Evolutionary conservation across 2,329 filamentous ascomycete genomes (phyloP), one percentile per base, ranked within the genome.

Genomic region (Harringtonia lauricola): DNA sequence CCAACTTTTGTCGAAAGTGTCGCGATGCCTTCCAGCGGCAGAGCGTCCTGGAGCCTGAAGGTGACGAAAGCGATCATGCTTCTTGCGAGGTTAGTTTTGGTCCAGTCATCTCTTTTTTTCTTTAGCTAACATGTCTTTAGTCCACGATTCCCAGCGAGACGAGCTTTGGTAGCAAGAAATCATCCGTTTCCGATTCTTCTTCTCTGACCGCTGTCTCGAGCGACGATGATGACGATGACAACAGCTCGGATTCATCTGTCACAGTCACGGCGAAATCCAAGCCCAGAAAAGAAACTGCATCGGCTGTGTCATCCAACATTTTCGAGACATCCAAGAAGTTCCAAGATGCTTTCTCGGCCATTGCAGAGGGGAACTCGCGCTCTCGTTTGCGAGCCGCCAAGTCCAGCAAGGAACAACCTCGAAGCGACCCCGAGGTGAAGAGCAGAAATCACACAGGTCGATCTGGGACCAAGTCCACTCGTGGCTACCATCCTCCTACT

Each of bases 1-100:
- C 56, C 36, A 59, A 54, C 17, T 64, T 57, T 38, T 65, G 62
- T 39, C 52, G 57, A 35, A 62, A 57, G 41, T 65, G 64, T 36
- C 60, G 49, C 14, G 36, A 42, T 13, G 18, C 30, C 17, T 42
- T 39, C 17, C 41, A 28, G 17, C 31, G 43, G 19, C 17, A n/a
- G 10, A 29, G 22, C 8, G 9, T 2, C 5, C 24, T 30, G n/a
- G 28, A 44, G 13, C 13, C 10, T 12, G 36, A 31, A 15, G 28
- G 22, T 4, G 5, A 14, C 3, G 35, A 38, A 10, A 34, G 9
- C 2, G 40, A 17, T 7, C n/a, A 13, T 17, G 12, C n/a, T 7
- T 4, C 7, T 36, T 12, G 17, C 12, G n/a, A 21, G 6, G 30
- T 34, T 12, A 39, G 29, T 21, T 28, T n/a, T 36, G 5, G 6